Conservation (phyloP, 2,329 filamentous ascomycete species). For the Colletotrichum ledebouriae region DNA sequence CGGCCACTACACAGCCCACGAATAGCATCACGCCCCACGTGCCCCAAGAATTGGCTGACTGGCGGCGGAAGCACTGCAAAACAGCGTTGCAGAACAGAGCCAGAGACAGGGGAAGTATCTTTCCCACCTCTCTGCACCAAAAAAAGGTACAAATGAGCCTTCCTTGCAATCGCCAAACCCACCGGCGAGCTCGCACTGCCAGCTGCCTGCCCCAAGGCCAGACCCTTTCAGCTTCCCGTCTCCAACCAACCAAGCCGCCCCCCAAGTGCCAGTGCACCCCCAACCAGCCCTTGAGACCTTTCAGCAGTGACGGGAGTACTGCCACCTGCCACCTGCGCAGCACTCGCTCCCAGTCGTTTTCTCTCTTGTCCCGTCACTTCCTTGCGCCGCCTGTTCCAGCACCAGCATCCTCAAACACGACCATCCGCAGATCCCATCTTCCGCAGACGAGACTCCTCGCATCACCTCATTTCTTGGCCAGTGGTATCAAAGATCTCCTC, state of each 20-base stretch:
- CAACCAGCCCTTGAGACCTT: not conserved
- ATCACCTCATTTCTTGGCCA: constrained; percentile 31
- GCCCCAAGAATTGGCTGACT: constrained; percentile 18
- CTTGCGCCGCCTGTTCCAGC: constrained; percentile 35
- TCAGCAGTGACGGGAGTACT: constrained; percentile 5
- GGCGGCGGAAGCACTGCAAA: constrained; percentile 24
- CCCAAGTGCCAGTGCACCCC: not conserved
- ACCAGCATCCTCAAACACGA: constrained; percentile 42
- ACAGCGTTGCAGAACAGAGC: constrained; percentile 19
- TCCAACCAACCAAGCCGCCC: constrained; percentile 16
- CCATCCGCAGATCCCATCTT: constrained; percentile 42
- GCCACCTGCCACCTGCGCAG: constrained; percentile 19
- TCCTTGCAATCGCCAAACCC: not conserved
- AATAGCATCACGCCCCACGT: constrained; percentile 42
- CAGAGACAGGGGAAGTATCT: not conserved
- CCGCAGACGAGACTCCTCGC: constrained; percentile 32
- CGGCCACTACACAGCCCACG: constrained; percentile 25
- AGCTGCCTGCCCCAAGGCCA: constrained; percentile 19
- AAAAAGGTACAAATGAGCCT: too few relatives aligned
- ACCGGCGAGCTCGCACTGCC: constrained; percentile 21
- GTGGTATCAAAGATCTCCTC: constrained; percentile 17
- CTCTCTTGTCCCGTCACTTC: constrained; percentile 35
- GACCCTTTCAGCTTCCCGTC: constrained; percentile 16
- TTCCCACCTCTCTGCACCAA: too few relatives aligned
- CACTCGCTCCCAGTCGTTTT: not conserved